phyloP scores from a whole-genome alignment of 169 alveolate species.

The Cryptosporidium parvum region DNA sequence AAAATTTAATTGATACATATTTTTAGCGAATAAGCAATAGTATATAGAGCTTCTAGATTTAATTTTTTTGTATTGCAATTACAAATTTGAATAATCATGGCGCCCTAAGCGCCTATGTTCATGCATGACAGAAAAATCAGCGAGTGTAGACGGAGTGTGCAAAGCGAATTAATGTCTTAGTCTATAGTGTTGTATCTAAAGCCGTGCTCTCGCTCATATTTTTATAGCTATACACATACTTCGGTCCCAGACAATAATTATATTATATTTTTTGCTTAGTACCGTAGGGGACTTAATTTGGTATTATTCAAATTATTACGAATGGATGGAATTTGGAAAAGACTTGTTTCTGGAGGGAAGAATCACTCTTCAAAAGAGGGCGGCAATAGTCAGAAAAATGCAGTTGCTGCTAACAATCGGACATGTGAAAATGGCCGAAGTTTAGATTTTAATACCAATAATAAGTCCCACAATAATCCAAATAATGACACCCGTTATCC shows the following conservation, averaged over 20 bases:
- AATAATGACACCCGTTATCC: neutral
- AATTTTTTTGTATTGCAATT: neutral
- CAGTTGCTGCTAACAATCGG: conserved; percentile 2
- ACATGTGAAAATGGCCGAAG: neutral
- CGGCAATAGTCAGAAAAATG: conserved; percentile 22
- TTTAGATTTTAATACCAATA: neutral
- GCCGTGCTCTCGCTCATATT: neutral
- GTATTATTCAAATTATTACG: conserved; percentile 1
- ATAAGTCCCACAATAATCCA: neutral
- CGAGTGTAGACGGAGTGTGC: conserved; percentile 74
- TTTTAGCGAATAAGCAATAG: neutral
- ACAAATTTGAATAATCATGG: conserved; percentile 3
- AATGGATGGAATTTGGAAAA: conserved; percentile 75
- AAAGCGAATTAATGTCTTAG: conserved; percentile 30
- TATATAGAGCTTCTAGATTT: no score
- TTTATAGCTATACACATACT: conserved; percentile 10
- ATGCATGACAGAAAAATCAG: conserved; percentile 35
- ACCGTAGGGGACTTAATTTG: conserved; percentile 11
- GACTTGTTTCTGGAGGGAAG: conserved; percentile 75
- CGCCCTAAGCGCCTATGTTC: conserved; percentile 57
- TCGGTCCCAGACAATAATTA: conserved; percentile 12
- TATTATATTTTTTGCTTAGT: conserved; percentile 12
- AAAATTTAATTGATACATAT: no score
- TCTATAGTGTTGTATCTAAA: conserved; percentile 13
- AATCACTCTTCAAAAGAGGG: conserved; percentile 49